A percentile compares a stretch with the other conserved stretches of the same genome.
Conservation (phyloP, 2,329 filamentous ascomycete species). For the Penicillium sp. region DNA sequence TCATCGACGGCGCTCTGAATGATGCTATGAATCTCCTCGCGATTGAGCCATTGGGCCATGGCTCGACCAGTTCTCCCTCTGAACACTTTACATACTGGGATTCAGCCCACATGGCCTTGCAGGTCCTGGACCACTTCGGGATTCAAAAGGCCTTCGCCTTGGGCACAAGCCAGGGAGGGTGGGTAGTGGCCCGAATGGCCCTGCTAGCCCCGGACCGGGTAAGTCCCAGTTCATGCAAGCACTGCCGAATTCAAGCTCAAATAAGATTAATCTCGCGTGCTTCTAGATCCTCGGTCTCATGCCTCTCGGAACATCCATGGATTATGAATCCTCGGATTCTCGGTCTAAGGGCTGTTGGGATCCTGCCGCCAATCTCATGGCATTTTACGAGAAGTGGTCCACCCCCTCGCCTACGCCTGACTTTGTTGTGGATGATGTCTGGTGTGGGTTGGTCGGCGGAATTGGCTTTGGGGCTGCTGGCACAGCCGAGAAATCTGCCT, state of each 20-base stretch:
- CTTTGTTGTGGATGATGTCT: constrained; percentile 42
- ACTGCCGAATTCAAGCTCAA: background rate
- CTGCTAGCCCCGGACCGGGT: constrained; percentile 47
- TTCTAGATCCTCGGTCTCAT: constrained; percentile 48
- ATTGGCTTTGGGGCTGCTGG: constrained; percentile 46
- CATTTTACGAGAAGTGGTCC: constrained; percentile 30
- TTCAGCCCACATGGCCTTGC: constrained; percentile 49
- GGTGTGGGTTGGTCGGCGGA: constrained; percentile 45
- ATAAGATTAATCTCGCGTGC: background rate
- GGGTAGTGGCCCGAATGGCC: constrained; percentile 50
- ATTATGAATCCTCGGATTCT: constrained; percentile 45
- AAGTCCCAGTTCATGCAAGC: constrained; percentile 4
- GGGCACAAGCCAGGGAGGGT: constrained; percentile 52
- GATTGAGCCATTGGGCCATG: constrained; percentile 52
- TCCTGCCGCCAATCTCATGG: constrained; percentile 6
- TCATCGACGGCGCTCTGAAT: constrained; percentile 32
- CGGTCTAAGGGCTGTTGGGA: constrained; percentile 49
- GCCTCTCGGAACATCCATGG: constrained; percentile 50
- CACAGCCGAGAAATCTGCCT: constrained; percentile 34
- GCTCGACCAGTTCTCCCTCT: constrained; percentile 42
- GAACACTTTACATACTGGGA: constrained; percentile 54
- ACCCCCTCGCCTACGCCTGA: constrained; percentile 37
- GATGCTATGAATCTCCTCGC: constrained; percentile 47
- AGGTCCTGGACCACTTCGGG: constrained; percentile 50
- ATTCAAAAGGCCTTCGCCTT: constrained; percentile 46